Base-by-base conservation (phyloP, 2,329 filamentous ascomycete species). In the Drechmeria coniospora region DNA sequence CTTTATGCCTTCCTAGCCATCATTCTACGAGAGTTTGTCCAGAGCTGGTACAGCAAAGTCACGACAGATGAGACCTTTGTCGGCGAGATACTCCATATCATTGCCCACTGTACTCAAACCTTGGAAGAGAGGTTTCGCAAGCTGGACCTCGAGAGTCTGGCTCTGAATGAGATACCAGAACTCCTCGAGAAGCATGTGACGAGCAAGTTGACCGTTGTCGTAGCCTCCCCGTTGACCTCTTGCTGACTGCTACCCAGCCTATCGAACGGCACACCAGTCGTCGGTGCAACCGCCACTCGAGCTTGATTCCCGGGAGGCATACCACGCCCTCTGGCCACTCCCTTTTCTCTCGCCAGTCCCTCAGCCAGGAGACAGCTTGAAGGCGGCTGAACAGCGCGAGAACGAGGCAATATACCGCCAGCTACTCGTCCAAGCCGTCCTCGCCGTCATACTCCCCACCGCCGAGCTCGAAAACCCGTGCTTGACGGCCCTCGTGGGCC, bases 1-100 rank as follows among this genome's bases (percentile, higher is more conserved):
- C 67, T 98, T 4, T 98, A 95, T 49, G 87, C 82, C 16, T 69
- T 95, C 34, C 74, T 98, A 34, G 80, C 90, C 28, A 79, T 95
- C 33, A 74, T 95, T 35, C 64, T 94, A 42, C 75, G 80, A 44
- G 84, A 94, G 38, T 93, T 84, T 49, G 79, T 98, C 21, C 77
- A 90, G 50, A 74, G 73, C 18, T 98, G 90, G 90, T 98, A 98
- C 59, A 66, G 64, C 38, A 87, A 78, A 51, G 90, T 98, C 50
- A 94, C 87, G 2, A 73, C 83, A 4, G 87, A 98, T 53, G 79
- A 86, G 47, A 66, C 72, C 9, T 92, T 98, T 47, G 75, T 90
- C 34, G 76, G 79, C 40, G 86, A 94, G 57, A 68, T 94, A 32
- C 65, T 95, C 29, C 81, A 83, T 45, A 76, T 93, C 39, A 80